Base-by-base conservation (phyloP, 2,329 filamentous ascomycete species). In the Nemania diffusa region DNA sequence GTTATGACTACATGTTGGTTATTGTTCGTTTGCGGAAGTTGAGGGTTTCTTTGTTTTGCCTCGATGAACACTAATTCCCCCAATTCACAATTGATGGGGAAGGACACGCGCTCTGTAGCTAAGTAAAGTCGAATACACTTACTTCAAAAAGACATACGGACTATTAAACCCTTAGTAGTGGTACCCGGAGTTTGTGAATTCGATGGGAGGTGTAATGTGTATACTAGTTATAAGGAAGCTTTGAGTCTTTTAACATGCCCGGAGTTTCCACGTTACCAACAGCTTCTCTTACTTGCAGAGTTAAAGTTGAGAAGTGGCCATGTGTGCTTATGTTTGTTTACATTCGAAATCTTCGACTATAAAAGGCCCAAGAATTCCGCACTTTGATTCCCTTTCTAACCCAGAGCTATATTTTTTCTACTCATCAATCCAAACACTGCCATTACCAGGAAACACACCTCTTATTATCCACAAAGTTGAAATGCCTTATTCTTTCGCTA, bases 21-120 rank as follows among this genome's bases (percentile, higher is more conserved):
- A 20, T 27, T 40, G 56, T 53, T 55, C 9, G 62, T 55, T 64
- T 64, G 48, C 62, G 62, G 62, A 59, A 52, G 26, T 53, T 2
- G 32, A 27, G 7, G 22, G 51, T 8, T 9, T 40, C 60, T 24
- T 63, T 50, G 42, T 57, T 32, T 7, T 37, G 22, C 20, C 17
- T 32, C 9, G 13, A n/a, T 37, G 15, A 46, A 34, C 37, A 55
- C 9, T 40, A 20, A 5, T 6, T 5, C 40, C 40, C 40, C 40
- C 20, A 20, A 44, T 44, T 20, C 5, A n/a, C n/a, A 44, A 17
- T 6, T 20, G 8, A 44, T 20, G 40, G 5, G 1, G 40, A 44
- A 20, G 17, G 17, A 17, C 17, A 20, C 40, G 8, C 5, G n/a
- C 40, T 44, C 8, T 7, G n/a, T 44, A 17, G 5, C 37, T 40